Evolutionary conservation across 495 filamentous ascomycete genomes (phyloP).

Genomic region (Aspergillus nidulans): DNA sequence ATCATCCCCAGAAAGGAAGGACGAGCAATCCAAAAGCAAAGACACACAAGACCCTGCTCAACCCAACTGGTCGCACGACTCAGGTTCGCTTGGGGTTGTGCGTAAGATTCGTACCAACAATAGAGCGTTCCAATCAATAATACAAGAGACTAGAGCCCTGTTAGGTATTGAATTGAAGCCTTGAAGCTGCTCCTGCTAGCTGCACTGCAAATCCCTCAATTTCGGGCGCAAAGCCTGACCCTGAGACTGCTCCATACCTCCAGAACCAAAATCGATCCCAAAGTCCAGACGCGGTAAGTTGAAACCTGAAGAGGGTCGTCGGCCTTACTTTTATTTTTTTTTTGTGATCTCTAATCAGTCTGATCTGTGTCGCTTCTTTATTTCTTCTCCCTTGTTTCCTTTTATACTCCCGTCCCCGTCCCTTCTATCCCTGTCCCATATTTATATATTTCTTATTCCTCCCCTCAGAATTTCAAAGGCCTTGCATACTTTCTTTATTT

Average conservation of each 20-base stretch:
- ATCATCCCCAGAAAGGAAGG: slow-evolving; percentile 16
- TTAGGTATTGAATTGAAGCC: not conserved
- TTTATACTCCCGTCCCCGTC: not conserved
- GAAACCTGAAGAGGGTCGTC: slow-evolving; percentile 1
- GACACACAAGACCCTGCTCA: not conserved
- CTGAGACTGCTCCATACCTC: not conserved
- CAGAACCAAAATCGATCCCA: not conserved
- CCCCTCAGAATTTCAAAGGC: not conserved
- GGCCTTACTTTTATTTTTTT: slow-evolving; percentile 1
- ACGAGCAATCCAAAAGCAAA: not conserved
- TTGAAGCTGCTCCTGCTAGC: not conserved
- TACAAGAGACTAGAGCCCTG: slow-evolving; percentile 8
- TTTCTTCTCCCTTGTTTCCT: slow-evolving; percentile 4
- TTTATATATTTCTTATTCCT: not conserved
- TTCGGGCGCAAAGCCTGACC: not conserved
- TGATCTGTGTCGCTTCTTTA: not conserved
- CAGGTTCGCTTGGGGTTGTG: slow-evolving; percentile 12
- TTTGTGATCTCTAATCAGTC: not conserved
- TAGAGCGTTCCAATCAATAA: slow-evolving; percentile 7
- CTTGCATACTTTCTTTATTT: not conserved
- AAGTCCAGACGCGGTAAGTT: not conserved
- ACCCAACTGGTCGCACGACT: slow-evolving; percentile 18
- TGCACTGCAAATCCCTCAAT: slow-evolving; percentile 11
- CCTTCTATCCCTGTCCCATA: not conserved
- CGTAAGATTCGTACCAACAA: slow-evolving; percentile 12